These are phyloP conservation scores for Paracoccidioides brasiliensis DNA, from an alignment of 2,329 filamentous ascomycete genomes.

Conservation along the genomic window DNA sequence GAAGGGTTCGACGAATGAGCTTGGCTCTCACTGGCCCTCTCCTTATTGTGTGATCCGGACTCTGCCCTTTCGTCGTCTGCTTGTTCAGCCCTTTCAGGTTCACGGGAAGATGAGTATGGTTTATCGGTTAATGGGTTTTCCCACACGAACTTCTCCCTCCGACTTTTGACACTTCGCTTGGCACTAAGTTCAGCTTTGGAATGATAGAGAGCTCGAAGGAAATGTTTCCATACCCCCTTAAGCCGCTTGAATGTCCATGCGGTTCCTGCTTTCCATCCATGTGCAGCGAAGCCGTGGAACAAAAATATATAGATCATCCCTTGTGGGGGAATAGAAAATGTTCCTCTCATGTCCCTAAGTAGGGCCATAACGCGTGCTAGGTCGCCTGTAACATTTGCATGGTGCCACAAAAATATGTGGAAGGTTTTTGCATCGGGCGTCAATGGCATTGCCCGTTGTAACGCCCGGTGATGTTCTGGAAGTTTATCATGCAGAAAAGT, in stretches of 20 bases:
- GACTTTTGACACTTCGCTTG: slow-evolving; percentile 4
- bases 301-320: slow-evolving; percentile 67
- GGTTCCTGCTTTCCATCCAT: slow-evolving; percentile 54
- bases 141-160: slow-evolving; percentile 10
- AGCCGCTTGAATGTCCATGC: slow-evolving; percentile 63
- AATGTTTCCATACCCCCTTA: slow-evolving; percentile 51
- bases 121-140: neutral
- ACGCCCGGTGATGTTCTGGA: slow-evolving; percentile 41
- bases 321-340: slow-evolving; percentile 53
- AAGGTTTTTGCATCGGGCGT: slow-evolving; percentile 69
- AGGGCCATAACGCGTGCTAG: slow-evolving; percentile 57
- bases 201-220: slow-evolving; percentile 37
- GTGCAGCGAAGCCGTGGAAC: slow-evolving; percentile 65
- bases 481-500: slow-evolving; percentile 34
- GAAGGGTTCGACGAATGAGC: neutral
- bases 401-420: slow-evolving; percentile 63
- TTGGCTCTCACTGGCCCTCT: neutral
- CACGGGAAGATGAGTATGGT: neutral
- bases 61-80: neutral
- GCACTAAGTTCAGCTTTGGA: slow-evolving; percentile 18
- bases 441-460: slow-evolving; percentile 55
- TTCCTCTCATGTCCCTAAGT: slow-evolving; percentile 64
- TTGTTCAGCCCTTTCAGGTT: neutral
- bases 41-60: neutral
- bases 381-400: slow-evolving; percentile 55